Evolutionary conservation across 495 filamentous ascomycete species (phyloP), one percentile per base, ranked within the genome.

Genomic region (Bombardia bombarda): DNA sequence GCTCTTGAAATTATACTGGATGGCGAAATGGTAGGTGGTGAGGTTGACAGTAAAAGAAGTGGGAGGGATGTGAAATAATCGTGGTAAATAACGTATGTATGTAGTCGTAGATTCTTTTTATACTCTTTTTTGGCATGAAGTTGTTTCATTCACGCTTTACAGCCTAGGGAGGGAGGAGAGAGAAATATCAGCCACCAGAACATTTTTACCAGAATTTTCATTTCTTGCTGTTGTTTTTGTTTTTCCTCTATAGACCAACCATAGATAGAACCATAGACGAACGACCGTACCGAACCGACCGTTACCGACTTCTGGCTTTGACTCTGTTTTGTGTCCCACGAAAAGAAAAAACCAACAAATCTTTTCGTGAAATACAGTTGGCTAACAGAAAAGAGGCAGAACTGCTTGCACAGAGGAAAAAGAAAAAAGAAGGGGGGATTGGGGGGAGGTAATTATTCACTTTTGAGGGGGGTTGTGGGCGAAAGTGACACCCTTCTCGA

Each of bases 401-500:
- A 14, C 18, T 33, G 43, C 25, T 38, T 25, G 30, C 26, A 32
- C 42, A 14, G 12, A 43, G 34, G 13, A 12, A 32, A 39, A n/a
- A 1, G 25, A 7, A 33, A 33, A 6, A 5, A 33, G 5, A 12
- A 33, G 7, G n/a, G 6, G 6, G 6, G 7, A 28, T 5, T 12
- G 45, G 40, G 40, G 28, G 17, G 32, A 17, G 32, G 40, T 37
- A 43, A 25, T 17, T 44, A 61, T 61, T 65, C 66, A 67, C 59
- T 69, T 70, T 44, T 63, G 52, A 32, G 57, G 52, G 38, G 89
- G 79, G 73, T 82, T 89, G 77, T 89, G 77, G 60, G 63, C 78
- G 61, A 97, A 98, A 55, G 84, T 80, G 52, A 96, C 69, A 54
- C 92, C 92, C 78, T 96, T 96, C 53, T 77, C 67, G 57, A 98